Conservation (phyloP, 2,329 filamentous ascomycete genomes). For the Penicillium psychrosexuale region DNA sequence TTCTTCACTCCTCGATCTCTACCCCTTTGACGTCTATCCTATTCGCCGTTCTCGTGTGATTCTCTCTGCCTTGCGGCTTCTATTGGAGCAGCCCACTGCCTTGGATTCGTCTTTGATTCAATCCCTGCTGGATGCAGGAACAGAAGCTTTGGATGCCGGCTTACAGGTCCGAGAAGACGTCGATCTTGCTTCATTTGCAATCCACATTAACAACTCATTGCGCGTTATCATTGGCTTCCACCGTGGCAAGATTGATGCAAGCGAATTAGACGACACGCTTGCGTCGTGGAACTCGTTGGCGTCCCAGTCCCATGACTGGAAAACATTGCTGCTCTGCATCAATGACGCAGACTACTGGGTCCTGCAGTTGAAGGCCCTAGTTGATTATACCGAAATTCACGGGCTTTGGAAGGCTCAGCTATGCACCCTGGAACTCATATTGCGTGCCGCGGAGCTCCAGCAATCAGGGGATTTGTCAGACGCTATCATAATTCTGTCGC, state of each 20-base stretch:
- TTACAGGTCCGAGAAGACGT: conserved; percentile 25
- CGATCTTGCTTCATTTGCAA: conserved; percentile 25
- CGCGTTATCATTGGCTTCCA: conserved; percentile 36
- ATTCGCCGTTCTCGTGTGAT: conserved; percentile 39
- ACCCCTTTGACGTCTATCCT: conserved; percentile 30
- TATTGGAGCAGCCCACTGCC: conserved; percentile 32
- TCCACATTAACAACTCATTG: conserved; percentile 35
- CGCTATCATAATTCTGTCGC: conserved; percentile 43
- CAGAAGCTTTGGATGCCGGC: conserved; percentile 14
- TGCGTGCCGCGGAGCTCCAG: conserved; percentile 49
- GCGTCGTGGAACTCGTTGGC: conserved; percentile 42
- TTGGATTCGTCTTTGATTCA: conserved; percentile 29
- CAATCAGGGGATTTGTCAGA: conserved; percentile 36
- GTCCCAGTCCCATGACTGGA: conserved; percentile 43
- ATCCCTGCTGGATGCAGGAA: conserved; percentile 28
- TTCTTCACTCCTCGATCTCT: conserved; percentile 35
- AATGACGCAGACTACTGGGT: conserved; percentile 52
- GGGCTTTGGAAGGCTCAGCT: conserved; percentile 53
- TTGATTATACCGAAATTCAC: conserved; percentile 57
- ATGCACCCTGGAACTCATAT: conserved; percentile 49
- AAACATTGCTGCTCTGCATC: conserved; percentile 45
- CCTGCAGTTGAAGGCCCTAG: conserved; percentile 51
- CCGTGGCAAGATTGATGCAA: conserved; percentile 28
- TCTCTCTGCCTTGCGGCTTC: conserved; percentile 35
- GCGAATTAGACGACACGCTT: conserved; percentile 31